Conservation (phyloP, 345 rosid genomes). For the Linum trigynum region DNA sequence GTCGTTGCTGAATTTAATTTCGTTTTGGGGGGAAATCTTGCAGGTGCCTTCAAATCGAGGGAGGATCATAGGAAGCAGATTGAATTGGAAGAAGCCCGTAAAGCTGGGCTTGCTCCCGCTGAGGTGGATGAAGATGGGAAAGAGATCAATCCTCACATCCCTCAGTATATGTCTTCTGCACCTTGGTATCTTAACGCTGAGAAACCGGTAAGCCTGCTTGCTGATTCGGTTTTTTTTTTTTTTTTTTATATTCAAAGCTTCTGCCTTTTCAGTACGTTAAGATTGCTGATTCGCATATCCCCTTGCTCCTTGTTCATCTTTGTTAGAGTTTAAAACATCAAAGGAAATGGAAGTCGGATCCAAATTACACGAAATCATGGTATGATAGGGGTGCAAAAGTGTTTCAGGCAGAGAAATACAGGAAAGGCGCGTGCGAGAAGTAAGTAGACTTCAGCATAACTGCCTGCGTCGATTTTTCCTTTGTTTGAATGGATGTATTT, state of each 20-base stretch:
- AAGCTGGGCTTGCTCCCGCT: slow-evolving; percentile 68
- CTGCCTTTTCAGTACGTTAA: background rate
- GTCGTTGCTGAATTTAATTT: background rate
- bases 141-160: slow-evolving; percentile 56
- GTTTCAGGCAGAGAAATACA: slow-evolving; percentile 57
- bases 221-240: background rate
- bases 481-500: background rate
- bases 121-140: slow-evolving; percentile 67
- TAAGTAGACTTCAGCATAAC: slow-evolving; percentile 17
- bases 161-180: slow-evolving; percentile 62
- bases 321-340: slow-evolving; percentile 69
- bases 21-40: slow-evolving; percentile 8
- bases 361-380: slow-evolving; percentile 69
- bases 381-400: slow-evolving; percentile 62
- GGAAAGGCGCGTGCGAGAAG: slow-evolving; percentile 74
- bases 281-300: background rate
- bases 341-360: slow-evolving; percentile 78
- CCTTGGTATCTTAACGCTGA: slow-evolving; percentile 58
- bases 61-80: slow-evolving; percentile 58
- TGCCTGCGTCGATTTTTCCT: background rate
- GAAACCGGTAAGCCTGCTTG: slow-evolving; percentile 42
- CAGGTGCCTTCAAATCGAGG: slow-evolving; percentile 58
- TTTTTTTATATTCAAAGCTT: background rate
- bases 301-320: background rate
- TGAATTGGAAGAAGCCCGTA: slow-evolving; percentile 62